Conservation (phyloP, 106 monocot genomes). For the Acorus calamus region DNA sequence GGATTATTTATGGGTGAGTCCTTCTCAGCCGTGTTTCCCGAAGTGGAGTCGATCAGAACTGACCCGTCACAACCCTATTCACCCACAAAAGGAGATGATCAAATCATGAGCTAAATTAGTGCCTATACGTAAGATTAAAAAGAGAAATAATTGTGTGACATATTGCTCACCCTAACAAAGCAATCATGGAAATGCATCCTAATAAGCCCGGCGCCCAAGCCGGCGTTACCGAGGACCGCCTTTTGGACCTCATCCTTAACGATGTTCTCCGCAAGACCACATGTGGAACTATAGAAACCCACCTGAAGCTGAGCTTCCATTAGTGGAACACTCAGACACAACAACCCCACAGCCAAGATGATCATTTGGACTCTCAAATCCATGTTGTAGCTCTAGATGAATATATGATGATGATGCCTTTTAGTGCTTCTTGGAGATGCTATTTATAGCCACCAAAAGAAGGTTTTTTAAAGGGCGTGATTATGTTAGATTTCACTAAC, state of each 20-base stretch:
- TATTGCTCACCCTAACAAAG: conserved; percentile 24
- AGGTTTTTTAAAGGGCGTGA: too few relatives aligned
- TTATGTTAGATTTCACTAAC: too few relatives aligned
- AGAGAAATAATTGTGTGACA: background rate
- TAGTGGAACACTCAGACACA: background rate
- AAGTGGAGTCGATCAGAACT: conserved; percentile 9
- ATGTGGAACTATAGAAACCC: conserved; percentile 15
- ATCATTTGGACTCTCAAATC: too few relatives aligned
- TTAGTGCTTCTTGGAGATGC: too few relatives aligned
- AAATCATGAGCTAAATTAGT: background rate
- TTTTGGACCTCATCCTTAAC: conserved; percentile 19
- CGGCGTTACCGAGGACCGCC: background rate
- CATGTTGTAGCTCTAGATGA: too few relatives aligned
- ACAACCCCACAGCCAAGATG: background rate
- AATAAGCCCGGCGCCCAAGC: conserved; percentile 25
- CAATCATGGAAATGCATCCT: conserved; percentile 42
- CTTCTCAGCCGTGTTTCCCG: conserved; percentile 6
- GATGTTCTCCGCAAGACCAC: conserved; percentile 23
- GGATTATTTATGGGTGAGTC: conserved; percentile 15
- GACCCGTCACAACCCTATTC: conserved; percentile 14
- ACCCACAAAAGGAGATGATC: background rate
- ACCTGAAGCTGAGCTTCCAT: conserved; percentile 16
- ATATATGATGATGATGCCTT: too few relatives aligned
- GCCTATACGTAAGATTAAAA: background rate
- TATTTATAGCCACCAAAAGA: too few relatives aligned